These are phyloP conservation scores for Debaryomyces castellii DNA, from an alignment of 805 yeast genomes.

Conservation along the genomic window DNA sequence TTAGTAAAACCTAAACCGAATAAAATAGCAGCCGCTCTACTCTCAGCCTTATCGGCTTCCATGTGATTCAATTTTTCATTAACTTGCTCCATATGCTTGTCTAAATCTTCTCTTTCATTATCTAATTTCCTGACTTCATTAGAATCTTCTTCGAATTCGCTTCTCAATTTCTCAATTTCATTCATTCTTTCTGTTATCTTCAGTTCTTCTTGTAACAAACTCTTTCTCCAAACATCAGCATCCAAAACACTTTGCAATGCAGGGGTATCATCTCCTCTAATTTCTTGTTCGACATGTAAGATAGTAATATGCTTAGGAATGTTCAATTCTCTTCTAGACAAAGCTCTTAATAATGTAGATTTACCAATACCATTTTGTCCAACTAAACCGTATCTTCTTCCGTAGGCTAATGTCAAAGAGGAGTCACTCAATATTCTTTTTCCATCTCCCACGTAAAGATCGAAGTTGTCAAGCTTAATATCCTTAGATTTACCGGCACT, in stretches of 20 bases:
- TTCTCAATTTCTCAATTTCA: slow-evolving; percentile 69
- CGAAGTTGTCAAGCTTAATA: slow-evolving; percentile 89
- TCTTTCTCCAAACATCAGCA: slow-evolving; percentile 99
- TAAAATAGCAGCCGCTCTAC: slow-evolving; percentile 91
- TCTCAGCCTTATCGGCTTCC: slow-evolving; percentile 97
- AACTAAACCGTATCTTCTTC: slow-evolving; percentile 94
- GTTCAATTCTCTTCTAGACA: slow-evolving; percentile 89
- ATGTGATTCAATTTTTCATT: slow-evolving; percentile 83
- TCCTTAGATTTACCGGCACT: slow-evolving; percentile 96
- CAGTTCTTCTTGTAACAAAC: slow-evolving; percentile 71
- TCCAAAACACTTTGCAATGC: slow-evolving; percentile 96
- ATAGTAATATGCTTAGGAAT: slow-evolving; percentile 95
- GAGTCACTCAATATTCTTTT: slow-evolving; percentile 89
- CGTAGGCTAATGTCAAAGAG: slow-evolving; percentile 80
- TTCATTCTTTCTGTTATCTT: slow-evolving; percentile 70
- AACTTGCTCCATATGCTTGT: slow-evolving; percentile 72
- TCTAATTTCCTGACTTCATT: slow-evolving; percentile 77
- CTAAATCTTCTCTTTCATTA: slow-evolving; percentile 86
- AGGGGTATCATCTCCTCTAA: slow-evolving; percentile 85
- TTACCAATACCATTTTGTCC: slow-evolving; percentile 99
- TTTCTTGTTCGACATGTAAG: slow-evolving; percentile 96
- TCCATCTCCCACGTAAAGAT: slow-evolving; percentile 93
- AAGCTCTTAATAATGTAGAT: slow-evolving; percentile 86
- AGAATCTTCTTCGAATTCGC: slow-evolving; percentile 74
- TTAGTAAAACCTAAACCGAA: slow-evolving; percentile 91